Evolutionary conservation across 305 asterid genomes (phyloP).

Genomic region (Fraxinus xanthoxyloides): DNA sequence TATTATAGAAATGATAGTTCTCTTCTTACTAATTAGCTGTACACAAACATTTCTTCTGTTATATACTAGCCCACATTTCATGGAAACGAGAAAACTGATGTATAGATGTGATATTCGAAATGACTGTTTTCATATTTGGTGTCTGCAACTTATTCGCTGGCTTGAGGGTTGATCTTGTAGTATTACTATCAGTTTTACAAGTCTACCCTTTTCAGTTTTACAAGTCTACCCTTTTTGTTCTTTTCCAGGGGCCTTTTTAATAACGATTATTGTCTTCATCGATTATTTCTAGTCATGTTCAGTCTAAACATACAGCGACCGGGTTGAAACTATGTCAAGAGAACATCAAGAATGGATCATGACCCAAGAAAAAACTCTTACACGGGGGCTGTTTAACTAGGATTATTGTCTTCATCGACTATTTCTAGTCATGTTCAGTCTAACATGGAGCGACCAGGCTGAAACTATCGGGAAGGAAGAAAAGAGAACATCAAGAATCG

Average conservation of each 20-base stretch:
- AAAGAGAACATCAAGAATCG: neutral
- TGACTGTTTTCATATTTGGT: neutral
- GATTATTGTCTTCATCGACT: neutral
- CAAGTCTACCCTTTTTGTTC: neutral
- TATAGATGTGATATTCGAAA: constrained; percentile 29
- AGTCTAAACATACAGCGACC: neutral
- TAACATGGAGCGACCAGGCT: neutral
- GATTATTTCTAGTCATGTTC: neutral
- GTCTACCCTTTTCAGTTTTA: neutral
- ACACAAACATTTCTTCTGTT: constrained; percentile 24
- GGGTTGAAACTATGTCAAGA: neutral
- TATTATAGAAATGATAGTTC: constrained; percentile 44
- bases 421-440: neutral
- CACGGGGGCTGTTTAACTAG: neutral
- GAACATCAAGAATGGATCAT: neutral
- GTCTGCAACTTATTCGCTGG: neutral
- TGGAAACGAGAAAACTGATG: constrained; percentile 36
- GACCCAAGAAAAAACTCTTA: neutral
- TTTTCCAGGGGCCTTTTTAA: neutral
- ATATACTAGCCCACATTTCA: constrained; percentile 7
- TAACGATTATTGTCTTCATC: neutral
- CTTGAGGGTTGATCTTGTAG: neutral
- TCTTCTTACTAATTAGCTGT: constrained; percentile 44
- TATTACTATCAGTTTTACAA: neutral
- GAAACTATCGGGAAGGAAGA: neutral